Evolutionary conservation across 805 yeast species (phyloP), one percentile per base, ranked within the genome.

Genomic region (Scheffersomyces amazonensis): DNA sequence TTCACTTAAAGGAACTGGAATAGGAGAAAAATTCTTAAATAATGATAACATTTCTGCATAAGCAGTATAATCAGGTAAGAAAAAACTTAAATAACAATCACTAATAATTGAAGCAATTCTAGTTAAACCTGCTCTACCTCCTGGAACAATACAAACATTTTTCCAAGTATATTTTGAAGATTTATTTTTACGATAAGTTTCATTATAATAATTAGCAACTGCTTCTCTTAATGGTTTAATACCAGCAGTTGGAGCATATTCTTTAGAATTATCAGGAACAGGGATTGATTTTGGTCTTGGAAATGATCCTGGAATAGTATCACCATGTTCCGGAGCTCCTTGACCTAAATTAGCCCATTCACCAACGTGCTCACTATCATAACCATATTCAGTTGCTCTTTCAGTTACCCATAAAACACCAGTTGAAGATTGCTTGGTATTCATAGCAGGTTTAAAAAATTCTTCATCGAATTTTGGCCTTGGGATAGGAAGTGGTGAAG

Each of bases 351-450:
- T 78, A 27, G 80, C 76, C 83, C 83, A 78, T 10, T 64, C 62
- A 31, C 59, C 59, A 39, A 56, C 60, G 32, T 60, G 60, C 35
- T 65, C 69, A 6, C 61, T 60, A 34, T 62, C 54, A 50, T 62
- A 78, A 0, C 83, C 83, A 51, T 77, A 73, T 43, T 74, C 81
- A 31, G 62, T 57, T 21, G 83, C 83, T 43, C 81, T 62, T 49
- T 78, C 83, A 1, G 83, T 78, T 39, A 76, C 76, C 83, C 83
- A 78, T 36, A 78, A 69, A 23, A 78, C 83, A 39, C 83, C 83
- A 0, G 83, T 78, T 10, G 81, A 75, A 10, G 80, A 73, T 48
- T 77, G 81, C 40, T 69, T 67, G 24, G 76, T 73, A 56, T 78
- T 78, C 64, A 78, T 58, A 7, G 81, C 83, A 5, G 83, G 83